Base-by-base conservation (phyloP, 2,329 filamentous ascomycete genomes). In the Cytospora piceicola region DNA sequence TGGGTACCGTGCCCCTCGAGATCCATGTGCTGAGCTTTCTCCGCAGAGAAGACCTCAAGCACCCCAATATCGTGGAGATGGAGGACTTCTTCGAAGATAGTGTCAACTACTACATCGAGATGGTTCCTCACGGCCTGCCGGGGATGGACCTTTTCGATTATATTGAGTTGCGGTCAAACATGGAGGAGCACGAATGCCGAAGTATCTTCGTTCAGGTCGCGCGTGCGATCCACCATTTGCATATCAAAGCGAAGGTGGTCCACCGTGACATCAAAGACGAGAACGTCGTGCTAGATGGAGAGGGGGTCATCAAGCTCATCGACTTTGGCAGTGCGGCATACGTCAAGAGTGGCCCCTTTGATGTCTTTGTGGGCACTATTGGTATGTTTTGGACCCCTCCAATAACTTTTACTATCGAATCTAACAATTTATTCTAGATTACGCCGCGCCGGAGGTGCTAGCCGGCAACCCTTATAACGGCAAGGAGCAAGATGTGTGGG, bases 81-180 rank as follows among this genome's bases (percentile, higher is more conserved):
- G 83, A 88, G 67, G 87, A 88, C 68, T 91, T 91, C 74, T 90
- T 91, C 71, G 88, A 91, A 75, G 92, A 96, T 71, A 89, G 92
- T 69, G 83, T 89, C 72, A 98, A 99, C 75, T 99, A 99, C 79
- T 99, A 99, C 77, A 99, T 99, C 71, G 95, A 98, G 77, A 99
- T 98, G 93, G 85, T 91, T 17, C 95, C 95, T 0, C 95, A 98
- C 73, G 95, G 95, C 1, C 82, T 97, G 46, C 95, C 95, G 0
- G 95, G 95, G 15, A 98, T 99, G 94, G 95, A 99, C 76, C 84
- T 99, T 2, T 99, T 99, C 74, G 95, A 99, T 78, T 99, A 99
- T 77, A 99, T 99, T 70, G 95, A 99, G 77, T 85, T 99, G 62
- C 90, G 94, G 30, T 89, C 93, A 55, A 97, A 94, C 73, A 99